phyloP scores from a whole-genome alignment of 2,329 filamentous ascomycete species.

The Sporothrix brasiliensis region DNA sequence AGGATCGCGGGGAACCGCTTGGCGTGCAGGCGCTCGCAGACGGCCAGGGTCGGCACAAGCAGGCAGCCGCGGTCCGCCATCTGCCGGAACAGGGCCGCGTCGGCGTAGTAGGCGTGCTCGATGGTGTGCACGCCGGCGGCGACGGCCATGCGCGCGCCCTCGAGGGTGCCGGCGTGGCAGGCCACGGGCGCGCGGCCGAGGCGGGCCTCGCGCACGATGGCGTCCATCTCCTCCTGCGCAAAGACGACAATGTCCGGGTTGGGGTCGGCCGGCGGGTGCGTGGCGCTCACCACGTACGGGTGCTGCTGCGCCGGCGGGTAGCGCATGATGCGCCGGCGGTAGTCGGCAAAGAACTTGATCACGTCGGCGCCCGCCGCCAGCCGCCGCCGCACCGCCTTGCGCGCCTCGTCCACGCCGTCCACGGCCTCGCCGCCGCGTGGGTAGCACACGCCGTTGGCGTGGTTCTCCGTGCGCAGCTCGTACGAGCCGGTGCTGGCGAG shows the following conservation, averaged over 20 bases:
- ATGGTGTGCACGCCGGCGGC: conserved; percentile 52
- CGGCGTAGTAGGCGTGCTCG: conserved; percentile 45
- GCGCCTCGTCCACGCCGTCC: conserved; percentile 51
- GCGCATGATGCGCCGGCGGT: conserved; percentile 49
- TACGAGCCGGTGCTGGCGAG: conserved; percentile 56
- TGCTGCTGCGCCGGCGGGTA: conserved; percentile 38
- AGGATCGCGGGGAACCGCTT: conserved; percentile 42
- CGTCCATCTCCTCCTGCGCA: conserved; percentile 54
- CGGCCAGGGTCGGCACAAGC: conserved; percentile 57
- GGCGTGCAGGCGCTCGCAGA: conserved; percentile 45
- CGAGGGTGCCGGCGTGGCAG: conserved; percentile 6
- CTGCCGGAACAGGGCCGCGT: not conserved
- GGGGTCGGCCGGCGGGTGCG: conserved; percentile 45
- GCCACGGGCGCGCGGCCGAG: conserved; percentile 40
- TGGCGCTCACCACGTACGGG: conserved; percentile 38
- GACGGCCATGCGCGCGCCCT: conserved; percentile 47
- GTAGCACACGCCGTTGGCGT: conserved; percentile 41
- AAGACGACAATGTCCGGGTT: conserved; percentile 53
- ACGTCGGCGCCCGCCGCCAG: conserved; percentile 54
- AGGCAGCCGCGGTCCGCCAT: conserved; percentile 43
- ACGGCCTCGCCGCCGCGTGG: conserved; percentile 46
- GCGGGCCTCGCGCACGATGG: conserved; percentile 53
- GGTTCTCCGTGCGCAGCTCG: conserved; percentile 53
- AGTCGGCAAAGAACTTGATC: conserved; percentile 58
- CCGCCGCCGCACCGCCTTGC: conserved; percentile 51